These are phyloP conservation scores for Daldinia grandis DNA, from an alignment of 495 filamentous ascomycete genomes.

Conservation along the genomic window DNA sequence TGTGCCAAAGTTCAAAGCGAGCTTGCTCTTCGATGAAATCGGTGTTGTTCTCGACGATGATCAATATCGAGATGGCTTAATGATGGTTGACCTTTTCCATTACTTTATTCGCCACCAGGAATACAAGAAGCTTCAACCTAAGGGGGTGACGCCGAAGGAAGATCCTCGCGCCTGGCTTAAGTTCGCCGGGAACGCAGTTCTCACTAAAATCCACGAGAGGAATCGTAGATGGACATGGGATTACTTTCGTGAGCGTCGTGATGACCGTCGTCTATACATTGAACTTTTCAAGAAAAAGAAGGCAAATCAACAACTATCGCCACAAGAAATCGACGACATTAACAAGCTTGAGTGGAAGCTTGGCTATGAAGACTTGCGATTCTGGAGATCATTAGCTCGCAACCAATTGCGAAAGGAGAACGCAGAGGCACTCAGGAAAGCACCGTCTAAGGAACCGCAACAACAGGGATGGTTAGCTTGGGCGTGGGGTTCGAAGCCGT, in stretches of 20 bases:
- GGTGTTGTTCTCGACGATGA: constrained; percentile 95
- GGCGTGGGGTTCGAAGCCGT: constrained; percentile 82
- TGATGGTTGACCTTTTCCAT: constrained; percentile 98
- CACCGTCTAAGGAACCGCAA: constrained; percentile 57
- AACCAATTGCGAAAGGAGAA: constrained; percentile 97
- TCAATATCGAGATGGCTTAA: constrained; percentile 94
- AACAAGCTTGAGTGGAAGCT: constrained; percentile 84
- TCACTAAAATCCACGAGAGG: constrained; percentile 91
- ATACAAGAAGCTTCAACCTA: constrained; percentile 92
- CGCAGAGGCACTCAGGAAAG: constrained; percentile 70
- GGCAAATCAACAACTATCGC: constrained; percentile 73
- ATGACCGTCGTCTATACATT: constrained; percentile 89
- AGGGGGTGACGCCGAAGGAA: constrained; percentile 81
- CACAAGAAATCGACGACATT: constrained; percentile 75
- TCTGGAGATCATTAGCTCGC: constrained; percentile 92
- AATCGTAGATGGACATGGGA: constrained; percentile 93
- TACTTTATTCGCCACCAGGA: constrained; percentile 98
- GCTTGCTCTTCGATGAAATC: constrained; percentile 91
- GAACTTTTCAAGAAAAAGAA: constrained; percentile 93
- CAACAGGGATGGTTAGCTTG: constrained; percentile 86
- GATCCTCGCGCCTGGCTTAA: constrained; percentile 90
- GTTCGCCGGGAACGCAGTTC: constrained; percentile 87
- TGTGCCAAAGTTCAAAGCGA: constrained; percentile 87
- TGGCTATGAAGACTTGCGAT: constrained; percentile 93
- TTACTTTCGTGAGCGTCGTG: constrained; percentile 89